These are phyloP conservation scores for Populus hybrid DNA, from an alignment of 441 rosid genomes.

Conservation along the genomic window DNA sequence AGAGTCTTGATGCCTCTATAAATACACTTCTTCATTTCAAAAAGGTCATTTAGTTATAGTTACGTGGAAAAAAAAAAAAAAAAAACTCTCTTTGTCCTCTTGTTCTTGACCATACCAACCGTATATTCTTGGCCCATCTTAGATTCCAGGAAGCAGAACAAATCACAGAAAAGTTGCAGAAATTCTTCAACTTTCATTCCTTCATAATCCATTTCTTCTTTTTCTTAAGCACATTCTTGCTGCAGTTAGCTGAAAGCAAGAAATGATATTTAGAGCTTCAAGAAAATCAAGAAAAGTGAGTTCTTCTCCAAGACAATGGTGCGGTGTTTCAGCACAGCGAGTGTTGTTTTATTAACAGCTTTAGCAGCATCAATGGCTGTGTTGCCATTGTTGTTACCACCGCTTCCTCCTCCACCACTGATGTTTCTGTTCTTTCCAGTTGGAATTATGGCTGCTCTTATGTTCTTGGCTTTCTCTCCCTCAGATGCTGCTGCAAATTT, in stretches of 20 bases:
- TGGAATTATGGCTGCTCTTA: slow-evolving; percentile 52
- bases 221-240: neutral
- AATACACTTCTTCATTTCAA: neutral
- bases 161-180: neutral
- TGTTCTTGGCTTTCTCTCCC: slow-evolving; percentile 47
- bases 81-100: neutral
- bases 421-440: slow-evolving; percentile 47
- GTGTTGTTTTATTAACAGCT: slow-evolving; percentile 23
- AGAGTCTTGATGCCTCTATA: neutral
- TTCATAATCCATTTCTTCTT: neutral
- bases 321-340: slow-evolving; percentile 25
- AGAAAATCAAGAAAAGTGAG: neutral
- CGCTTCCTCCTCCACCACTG: slow-evolving; percentile 52
- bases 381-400: slow-evolving; percentile 43
- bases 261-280: slow-evolving; percentile 22
- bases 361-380: slow-evolving; percentile 37
- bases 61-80: no score
- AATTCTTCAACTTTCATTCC: neutral
- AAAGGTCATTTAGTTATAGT: no score
- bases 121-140: neutral
- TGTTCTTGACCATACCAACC: neutral
- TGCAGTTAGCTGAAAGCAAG: slow-evolving; percentile 13
- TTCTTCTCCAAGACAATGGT: slow-evolving; percentile 13
- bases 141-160: neutral
- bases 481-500: slow-evolving; percentile 17